Evolutionary conservation across 2,329 filamentous ascomycete species (phyloP).

Genomic region (Penicillium vulpinum): DNA sequence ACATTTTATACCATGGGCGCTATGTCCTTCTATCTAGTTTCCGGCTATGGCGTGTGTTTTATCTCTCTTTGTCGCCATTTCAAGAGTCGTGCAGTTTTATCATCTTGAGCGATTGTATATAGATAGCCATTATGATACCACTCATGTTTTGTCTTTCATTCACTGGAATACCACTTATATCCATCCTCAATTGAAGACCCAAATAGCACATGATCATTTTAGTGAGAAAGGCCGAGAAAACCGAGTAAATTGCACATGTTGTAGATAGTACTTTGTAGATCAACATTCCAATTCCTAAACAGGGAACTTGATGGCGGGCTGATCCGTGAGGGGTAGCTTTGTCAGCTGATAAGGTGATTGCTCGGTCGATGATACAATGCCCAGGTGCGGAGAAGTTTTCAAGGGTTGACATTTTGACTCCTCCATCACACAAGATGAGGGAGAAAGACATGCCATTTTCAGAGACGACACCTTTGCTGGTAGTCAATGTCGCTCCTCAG

Average conservation of each 20-base stretch:
- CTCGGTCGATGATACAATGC: constrained; percentile 6
- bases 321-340: constrained; percentile 5
- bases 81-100: not conserved
- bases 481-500: constrained; percentile 42
- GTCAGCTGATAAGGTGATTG: constrained; percentile 13
- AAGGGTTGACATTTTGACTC: not conserved
- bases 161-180: not conserved
- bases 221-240: not conserved
- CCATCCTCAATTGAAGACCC: not conserved
- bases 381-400: constrained; percentile 13
- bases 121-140: constrained; percentile 6
- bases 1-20: not conserved
- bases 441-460: constrained; percentile 40
- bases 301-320: not conserved
- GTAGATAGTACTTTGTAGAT: not conserved
- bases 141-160: not conserved
- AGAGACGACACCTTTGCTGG: constrained; percentile 46
- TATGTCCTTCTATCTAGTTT: not conserved
- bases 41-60: not conserved
- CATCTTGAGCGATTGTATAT: constrained; percentile 3
- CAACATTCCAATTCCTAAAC: not conserved
- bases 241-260: not conserved
- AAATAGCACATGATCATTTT: not conserved
- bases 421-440: constrained; percentile 27
- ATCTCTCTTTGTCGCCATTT: not conserved